Conservation (phyloP, 1,139 yeast species). For the Suhomyces anneliseae region DNA sequence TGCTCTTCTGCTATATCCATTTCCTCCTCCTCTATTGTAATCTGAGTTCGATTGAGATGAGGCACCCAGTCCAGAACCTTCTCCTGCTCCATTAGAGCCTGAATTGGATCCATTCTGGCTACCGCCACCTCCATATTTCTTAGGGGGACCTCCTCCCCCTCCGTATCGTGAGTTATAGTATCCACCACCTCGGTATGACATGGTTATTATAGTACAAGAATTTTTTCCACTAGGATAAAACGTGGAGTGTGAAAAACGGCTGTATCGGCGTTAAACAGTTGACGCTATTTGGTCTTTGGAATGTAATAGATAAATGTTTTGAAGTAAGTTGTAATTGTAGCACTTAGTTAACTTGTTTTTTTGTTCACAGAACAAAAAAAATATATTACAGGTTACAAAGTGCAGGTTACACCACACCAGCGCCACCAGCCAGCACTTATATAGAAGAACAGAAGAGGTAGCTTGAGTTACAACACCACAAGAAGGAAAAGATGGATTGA, state of each 20-base stretch:
- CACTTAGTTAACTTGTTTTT: no score
- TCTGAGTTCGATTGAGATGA: constrained; percentile 1
- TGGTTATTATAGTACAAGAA: constrained; percentile 4
- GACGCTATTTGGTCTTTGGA: not conserved
- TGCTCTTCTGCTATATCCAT: constrained; percentile 9
- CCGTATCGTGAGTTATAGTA: constrained; percentile 18
- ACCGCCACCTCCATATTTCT: constrained; percentile 10
- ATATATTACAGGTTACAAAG: no score
- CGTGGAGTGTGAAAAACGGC: no score
- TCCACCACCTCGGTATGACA: constrained; percentile 20
- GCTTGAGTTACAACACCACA: no score
- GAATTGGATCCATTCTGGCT: constrained; percentile 3
- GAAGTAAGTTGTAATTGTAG: no score
- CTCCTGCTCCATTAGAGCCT: not conserved
- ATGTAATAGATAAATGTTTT: no score
- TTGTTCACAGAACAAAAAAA: no score
- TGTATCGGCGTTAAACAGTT: not conserved
- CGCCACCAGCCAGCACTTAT: no score
- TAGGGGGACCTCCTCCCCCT: constrained; percentile 10
- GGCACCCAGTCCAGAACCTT: not conserved
- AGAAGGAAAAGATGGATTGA: no score
- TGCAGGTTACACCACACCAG: no score
- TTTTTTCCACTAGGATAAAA: no score
- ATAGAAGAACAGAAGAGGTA: no score
- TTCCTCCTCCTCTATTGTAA: constrained; percentile 1